Evolutionary conservation across 345 rosid genomes (phyloP).

Genomic region (Cardiospermum halicacabum): DNA sequence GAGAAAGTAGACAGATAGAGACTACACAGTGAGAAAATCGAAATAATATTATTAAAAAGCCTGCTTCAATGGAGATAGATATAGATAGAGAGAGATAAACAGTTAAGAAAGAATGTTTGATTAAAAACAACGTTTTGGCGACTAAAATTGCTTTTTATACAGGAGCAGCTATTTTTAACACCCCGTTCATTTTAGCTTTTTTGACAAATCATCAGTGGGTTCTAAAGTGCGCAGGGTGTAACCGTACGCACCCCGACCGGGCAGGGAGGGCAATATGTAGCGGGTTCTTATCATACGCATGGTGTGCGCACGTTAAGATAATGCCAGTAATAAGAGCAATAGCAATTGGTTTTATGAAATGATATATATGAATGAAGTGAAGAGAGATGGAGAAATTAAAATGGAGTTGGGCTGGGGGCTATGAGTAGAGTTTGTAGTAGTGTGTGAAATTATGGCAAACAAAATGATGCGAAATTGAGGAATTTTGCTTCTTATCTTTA

Average conservation of each 20-base stretch:
- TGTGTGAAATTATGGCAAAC: slow-evolving; percentile 71
- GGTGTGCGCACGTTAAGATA: slow-evolving; percentile 26
- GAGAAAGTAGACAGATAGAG: neutral
- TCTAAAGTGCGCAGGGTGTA: slow-evolving; percentile 6
- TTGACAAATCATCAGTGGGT: slow-evolving; percentile 2
- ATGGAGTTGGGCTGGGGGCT: too few relatives aligned
- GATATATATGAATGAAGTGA: too few relatives aligned
- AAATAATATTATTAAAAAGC: too few relatives aligned
- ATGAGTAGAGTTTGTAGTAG: slow-evolving; percentile 39
- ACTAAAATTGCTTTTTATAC: neutral
- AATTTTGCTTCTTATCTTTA: slow-evolving; percentile 51
- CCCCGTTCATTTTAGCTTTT: slow-evolving; percentile 22
- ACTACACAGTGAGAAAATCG: neutral
- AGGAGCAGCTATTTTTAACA: slow-evolving; percentile 13
- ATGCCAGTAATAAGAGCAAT: too few relatives aligned
- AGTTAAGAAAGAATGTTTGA: neutral
- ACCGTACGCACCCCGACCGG: neutral
- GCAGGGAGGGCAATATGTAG: too few relatives aligned
- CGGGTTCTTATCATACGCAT: slow-evolving; percentile 26
- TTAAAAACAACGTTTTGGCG: slow-evolving; percentile 3
- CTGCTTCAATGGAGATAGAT: slow-evolving; percentile 4
- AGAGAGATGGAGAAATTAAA: too few relatives aligned
- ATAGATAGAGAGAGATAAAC: neutral
- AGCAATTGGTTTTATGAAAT: too few relatives aligned
- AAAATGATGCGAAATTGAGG: slow-evolving; percentile 55